These are phyloP conservation scores for Breviolum minutum DNA, from an alignment of 73 alveolate genomes.

Conservation along the genomic window DNA sequence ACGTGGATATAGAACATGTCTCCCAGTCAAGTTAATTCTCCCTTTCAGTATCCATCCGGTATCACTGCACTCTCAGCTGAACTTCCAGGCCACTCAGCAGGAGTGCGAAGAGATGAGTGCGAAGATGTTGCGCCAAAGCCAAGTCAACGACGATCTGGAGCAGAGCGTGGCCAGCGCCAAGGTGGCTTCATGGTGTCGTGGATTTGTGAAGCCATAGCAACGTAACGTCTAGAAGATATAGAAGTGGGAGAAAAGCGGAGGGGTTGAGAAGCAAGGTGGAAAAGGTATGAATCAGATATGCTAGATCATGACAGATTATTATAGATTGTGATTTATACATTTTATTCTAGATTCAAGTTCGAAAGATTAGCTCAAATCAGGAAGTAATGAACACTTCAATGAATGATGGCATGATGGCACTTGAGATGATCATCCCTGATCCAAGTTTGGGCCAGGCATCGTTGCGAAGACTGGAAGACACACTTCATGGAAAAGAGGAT, in stretches of 20 bases:
- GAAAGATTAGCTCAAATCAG: no score
- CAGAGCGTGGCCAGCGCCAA: slow-evolving; percentile 27
- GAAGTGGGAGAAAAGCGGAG: no score
- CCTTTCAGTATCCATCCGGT: neutral
- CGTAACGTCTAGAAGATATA: neutral
- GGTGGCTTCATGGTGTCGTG: neutral
- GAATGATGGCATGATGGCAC: no score
- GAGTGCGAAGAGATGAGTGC: slow-evolving; percentile 69
- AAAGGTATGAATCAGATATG: no score
- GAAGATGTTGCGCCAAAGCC: slow-evolving; percentile 18
- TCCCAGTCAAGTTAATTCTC: neutral
- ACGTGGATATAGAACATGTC: neutral
- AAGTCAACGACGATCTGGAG: slow-evolving; percentile 52
- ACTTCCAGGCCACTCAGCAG: slow-evolving; percentile 24
- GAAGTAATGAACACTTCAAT: no score
- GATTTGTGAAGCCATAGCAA: neutral
- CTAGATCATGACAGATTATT: no score
- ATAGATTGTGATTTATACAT: neutral
- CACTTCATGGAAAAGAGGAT: neutral
- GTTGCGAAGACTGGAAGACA: neutral
- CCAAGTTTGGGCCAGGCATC: neutral
- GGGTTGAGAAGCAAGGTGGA: no score
- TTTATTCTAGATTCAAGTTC: neutral
- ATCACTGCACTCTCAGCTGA: neutral
- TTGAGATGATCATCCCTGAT: neutral